Evolutionary conservation across 225 moss, liverwort and hornwort species (phyloP).

Genomic region (Lunularia cruciata): DNA sequence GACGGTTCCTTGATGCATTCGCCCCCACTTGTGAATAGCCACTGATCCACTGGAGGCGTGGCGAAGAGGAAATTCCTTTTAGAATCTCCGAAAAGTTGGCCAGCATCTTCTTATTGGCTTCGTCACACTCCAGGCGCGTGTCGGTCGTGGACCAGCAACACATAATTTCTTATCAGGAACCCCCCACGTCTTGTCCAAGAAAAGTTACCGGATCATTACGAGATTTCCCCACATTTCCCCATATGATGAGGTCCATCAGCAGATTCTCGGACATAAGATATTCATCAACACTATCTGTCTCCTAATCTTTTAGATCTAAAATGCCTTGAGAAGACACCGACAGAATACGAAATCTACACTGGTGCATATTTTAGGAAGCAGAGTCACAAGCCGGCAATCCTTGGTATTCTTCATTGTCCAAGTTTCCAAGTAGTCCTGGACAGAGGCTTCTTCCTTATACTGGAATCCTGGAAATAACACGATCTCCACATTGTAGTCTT

Average conservation of each 20-base stretch:
- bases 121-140: not conserved
- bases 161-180: not conserved
- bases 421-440: not conserved
- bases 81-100: not conserved
- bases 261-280: not conserved
- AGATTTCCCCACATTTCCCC: not conserved
- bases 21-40: not conserved
- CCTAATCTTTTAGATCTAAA: not conserved
- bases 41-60: not conserved
- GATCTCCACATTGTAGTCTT: not conserved
- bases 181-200: not conserved
- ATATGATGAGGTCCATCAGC: not conserved
- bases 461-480: not conserved
- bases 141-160: not conserved
- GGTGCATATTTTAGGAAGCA: not conserved
- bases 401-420: too few relatives aligned
- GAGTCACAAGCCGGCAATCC: not conserved
- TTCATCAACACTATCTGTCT: not conserved
- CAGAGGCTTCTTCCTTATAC: not conserved
- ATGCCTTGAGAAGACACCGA: not conserved
- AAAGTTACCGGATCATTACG: not conserved
- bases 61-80: not conserved
- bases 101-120: not conserved
- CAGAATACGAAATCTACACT: not conserved
- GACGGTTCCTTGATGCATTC: not conserved